Evolutionary conservation across 2,329 filamentous ascomycete genomes (phyloP).

Genomic region (Alternaria postmessia): DNA sequence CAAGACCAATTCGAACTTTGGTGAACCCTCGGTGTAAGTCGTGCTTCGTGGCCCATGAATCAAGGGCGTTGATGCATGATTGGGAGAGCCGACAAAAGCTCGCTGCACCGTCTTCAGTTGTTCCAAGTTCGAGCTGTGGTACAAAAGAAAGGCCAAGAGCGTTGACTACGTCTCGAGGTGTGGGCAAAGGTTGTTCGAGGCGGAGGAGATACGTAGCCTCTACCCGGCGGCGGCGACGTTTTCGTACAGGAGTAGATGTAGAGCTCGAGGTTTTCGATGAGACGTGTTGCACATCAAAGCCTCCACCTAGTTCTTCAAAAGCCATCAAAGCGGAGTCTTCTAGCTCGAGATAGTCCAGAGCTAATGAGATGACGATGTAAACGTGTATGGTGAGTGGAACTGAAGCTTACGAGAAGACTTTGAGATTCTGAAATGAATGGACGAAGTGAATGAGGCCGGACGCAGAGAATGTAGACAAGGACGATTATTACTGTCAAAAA

Average conservation of each 20-base stretch:
- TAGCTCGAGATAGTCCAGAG: constrained; percentile 16
- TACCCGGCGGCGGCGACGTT: constrained; percentile 5
- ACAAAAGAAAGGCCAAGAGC: background rate
- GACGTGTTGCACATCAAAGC: background rate
- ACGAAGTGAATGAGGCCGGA: background rate
- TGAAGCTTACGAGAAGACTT: background rate
- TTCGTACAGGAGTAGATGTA: background rate
- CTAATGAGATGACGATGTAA: background rate
- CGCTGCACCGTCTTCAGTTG: constrained; percentile 11
- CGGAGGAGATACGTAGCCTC: constrained; percentile 9
- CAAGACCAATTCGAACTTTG: background rate
- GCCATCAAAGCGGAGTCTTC: constrained; percentile 13
- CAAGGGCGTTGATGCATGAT: background rate
- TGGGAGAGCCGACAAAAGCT: constrained; percentile 6
- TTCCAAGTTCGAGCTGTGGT: constrained; percentile 6
- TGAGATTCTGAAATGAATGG: background rate
- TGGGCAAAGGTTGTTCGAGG: constrained; percentile 3
- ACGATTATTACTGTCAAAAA: background rate
- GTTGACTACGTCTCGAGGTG: background rate
- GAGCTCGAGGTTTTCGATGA: background rate
- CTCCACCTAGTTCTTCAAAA: constrained; percentile 5
- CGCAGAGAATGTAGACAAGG: background rate
- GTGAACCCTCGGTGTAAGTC: background rate
- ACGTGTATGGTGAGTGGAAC: background rate
- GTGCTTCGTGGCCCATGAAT: background rate